Evolutionary conservation across 2,329 filamentous ascomycete species (phyloP), one percentile per base, ranked within the genome.

Genomic region (Didymellaceae sp.): DNA sequence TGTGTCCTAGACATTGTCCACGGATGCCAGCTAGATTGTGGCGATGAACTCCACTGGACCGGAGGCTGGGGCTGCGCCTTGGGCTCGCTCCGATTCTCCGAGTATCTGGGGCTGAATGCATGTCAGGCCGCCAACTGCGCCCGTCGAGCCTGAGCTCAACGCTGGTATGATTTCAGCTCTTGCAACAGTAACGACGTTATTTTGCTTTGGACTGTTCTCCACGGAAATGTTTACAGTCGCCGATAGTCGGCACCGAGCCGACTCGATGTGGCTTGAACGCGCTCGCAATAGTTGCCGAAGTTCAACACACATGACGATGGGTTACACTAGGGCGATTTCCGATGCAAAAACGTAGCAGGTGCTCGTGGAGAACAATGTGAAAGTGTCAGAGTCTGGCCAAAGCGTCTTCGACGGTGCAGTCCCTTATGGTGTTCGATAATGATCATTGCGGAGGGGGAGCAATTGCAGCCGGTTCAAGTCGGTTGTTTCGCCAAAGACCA

Each of bases 231-330:
- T 24, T 33, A 1, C 38, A 16, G 14, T 46, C 42, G 48, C 48
- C 48, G 48, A 52, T 52, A 41, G 28, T 46, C 48, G 48, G 42
- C 48, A 38, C 22, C 14, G 10, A 13, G 18, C 38, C 20, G 32
- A 39, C 18, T 22, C 28, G 21, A n/a, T 28, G 47, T 46, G 48
- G 48, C 48, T 52, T 52, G 42, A 28, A 32, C 17, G 21, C n/a
- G 31, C 48, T 52, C 48, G 42, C 48, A 42, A 46, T 32, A 52
- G 48, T 52, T 52, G 48, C 48, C 48, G 32, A 24, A 38, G 38
- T 21, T n/a, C 37, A 38, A 14, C 30, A 17, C 21, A 24, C 11
- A 52, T 52, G 48, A 46, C 38, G 37, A 42, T 33, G 32, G 22
- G 32, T 33, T 39, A 21, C 25, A 46, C 48, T 39, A 46, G 48